These are phyloP conservation scores for Meira miltonrushii DNA, from an alignment of 1,284 basidiomycete genomes.

Conservation along the genomic window DNA sequence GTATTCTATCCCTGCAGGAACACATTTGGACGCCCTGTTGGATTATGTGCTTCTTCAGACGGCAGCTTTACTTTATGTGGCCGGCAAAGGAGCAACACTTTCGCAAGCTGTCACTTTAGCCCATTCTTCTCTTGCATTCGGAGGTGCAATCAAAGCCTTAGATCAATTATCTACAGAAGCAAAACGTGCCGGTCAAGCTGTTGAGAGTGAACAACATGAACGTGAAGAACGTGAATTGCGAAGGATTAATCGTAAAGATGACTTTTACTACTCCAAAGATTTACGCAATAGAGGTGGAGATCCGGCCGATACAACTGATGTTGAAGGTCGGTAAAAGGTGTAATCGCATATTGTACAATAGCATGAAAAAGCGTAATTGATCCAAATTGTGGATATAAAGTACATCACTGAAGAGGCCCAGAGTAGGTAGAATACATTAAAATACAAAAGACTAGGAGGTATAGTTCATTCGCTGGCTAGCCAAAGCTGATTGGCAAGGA, in stretches of 20 bases:
- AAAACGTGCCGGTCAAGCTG: slow-evolving; percentile 1
- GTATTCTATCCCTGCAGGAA: slow-evolving; percentile 27
- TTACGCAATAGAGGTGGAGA: neutral
- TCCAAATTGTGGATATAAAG: neutral
- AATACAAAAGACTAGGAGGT: neutral
- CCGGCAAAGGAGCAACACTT: slow-evolving; percentile 22
- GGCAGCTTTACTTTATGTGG: slow-evolving; percentile 45
- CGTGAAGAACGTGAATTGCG: slow-evolving; percentile 5
- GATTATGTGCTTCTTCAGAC: slow-evolving; percentile 48
- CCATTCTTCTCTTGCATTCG: slow-evolving; percentile 21
- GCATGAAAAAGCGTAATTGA: neutral
- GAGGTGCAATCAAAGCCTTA: slow-evolving; percentile 25
- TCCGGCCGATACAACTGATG: neutral
- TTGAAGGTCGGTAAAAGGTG: neutral
- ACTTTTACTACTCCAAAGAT: slow-evolving; percentile 6
- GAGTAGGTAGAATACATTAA: neutral
- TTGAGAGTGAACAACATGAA: slow-evolving; percentile 4
- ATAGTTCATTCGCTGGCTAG: slow-evolving; percentile 4
- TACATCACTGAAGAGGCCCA: neutral
- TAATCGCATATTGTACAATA: neutral
- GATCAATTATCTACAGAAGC: slow-evolving; percentile 28
- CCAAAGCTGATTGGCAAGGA: slow-evolving; percentile 7
- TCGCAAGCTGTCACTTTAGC: slow-evolving; percentile 19
- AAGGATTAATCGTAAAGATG: neutral
- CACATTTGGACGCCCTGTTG: slow-evolving; percentile 33